Evolutionary conservation across 1,284 basidiomycete species (phyloP).

Genomic region (Leccinum laetum): DNA sequence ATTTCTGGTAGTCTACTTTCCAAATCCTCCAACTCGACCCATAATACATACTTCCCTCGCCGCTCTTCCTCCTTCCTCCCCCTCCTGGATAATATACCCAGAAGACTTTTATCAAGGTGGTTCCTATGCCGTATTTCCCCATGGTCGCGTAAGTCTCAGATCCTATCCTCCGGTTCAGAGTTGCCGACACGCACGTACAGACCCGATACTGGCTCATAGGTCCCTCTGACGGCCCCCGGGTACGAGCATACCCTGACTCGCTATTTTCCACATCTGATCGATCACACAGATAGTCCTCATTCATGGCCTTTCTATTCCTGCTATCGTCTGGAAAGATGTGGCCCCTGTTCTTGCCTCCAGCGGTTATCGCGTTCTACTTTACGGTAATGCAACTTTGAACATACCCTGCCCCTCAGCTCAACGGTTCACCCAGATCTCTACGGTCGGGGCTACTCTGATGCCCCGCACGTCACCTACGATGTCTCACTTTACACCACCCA

Average conservation of each 20-base stretch:
- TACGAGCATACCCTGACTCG: constrained; percentile 29
- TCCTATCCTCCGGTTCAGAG: background rate
- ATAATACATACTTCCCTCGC: constrained; percentile 57
- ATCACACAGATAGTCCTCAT: constrained; percentile 63
- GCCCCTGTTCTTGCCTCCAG: constrained; percentile 57
- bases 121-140: constrained; percentile 60
- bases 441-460: constrained; percentile 79
- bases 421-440: constrained; percentile 59
- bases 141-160: constrained; percentile 48
- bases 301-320: constrained; percentile 75
- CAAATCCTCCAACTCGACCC: constrained; percentile 50
- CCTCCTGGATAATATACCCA: constrained; percentile 69
- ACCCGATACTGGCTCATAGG: constrained; percentile 76
- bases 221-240: constrained; percentile 66
- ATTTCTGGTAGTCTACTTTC: constrained; percentile 62
- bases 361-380: constrained; percentile 75
- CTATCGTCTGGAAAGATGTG: constrained; percentile 73
- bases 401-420: background rate
- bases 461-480: constrained; percentile 66
- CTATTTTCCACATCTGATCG: background rate
- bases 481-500: constrained; percentile 66
- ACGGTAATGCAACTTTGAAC: constrained; percentile 45
- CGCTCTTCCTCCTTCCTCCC: constrained; percentile 49
- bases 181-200: constrained; percentile 38
- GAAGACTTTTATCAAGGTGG: constrained; percentile 67